Conservation (phyloP, 805 yeast species). For the Metschnikowia sp. region DNA sequence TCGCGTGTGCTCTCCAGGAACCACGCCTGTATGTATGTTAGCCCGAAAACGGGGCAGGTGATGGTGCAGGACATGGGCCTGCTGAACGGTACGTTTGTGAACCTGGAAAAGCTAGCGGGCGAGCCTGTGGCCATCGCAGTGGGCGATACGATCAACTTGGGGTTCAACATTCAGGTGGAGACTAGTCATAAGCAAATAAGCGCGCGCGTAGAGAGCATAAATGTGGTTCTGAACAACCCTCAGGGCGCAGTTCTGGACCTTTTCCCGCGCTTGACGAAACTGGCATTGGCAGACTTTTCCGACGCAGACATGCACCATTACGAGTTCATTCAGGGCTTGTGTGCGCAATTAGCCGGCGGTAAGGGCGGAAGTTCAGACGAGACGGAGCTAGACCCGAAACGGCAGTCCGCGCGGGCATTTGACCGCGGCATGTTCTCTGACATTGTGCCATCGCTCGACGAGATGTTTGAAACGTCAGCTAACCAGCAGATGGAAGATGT, state of each 20-base stretch:
- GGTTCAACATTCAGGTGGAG: conserved; percentile 76
- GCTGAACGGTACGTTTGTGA: conserved; percentile 92
- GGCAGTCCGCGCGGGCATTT: conserved; percentile 28
- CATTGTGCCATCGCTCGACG: conserved; percentile 48
- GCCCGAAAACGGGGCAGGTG: conserved; percentile 57
- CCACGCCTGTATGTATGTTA: conserved; percentile 88
- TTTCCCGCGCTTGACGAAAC: conserved; percentile 14
- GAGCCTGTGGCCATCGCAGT: conserved; percentile 62
- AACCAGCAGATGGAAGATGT: conserved; percentile 39
- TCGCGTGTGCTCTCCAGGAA: conserved; percentile 88
- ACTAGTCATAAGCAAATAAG: conserved; percentile 81
- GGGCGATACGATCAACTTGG: conserved; percentile 90
- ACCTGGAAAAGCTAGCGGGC: conserved; percentile 62
- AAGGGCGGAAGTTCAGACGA: no score
- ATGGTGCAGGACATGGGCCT: conserved; percentile 84
- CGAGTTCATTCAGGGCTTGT: conserved; percentile 34
- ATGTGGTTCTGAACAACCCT: conserved; percentile 44
- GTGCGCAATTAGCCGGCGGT: conserved; percentile 4
- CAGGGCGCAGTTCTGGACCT: conserved; percentile 12
- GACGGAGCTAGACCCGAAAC: neutral
- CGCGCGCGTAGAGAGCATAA: conserved; percentile 74
- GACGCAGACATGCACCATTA: conserved; percentile 33
- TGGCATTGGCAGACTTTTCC: conserved; percentile 17
- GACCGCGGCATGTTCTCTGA: conserved; percentile 65
- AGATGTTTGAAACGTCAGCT: conserved; percentile 33